Base-by-base conservation (phyloP, 164 flowering plant species). In the Dillenia suffruticosa region DNA sequence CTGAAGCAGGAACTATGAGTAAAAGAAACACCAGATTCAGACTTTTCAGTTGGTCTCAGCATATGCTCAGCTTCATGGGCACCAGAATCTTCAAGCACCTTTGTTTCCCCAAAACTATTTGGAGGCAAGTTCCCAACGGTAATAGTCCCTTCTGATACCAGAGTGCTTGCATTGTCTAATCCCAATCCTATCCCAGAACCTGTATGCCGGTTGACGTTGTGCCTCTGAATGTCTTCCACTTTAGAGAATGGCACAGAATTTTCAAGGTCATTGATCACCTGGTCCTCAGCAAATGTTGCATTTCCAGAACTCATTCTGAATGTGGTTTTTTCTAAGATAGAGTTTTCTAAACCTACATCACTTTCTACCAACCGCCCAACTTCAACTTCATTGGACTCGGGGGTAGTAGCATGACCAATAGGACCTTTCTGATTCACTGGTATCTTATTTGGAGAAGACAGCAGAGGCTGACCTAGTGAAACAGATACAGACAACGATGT, bases 401-500 rank as follows among this genome's bases (percentile, higher is more conserved):
- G 58, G 46, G 26, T 40, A 16, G 49, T 44, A 58, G 49, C 67
- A 15, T 68, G 57, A 46, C 58, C 65, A 45, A 65, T 44, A 47
- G 54, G 56, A 50, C 56, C 66, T 48, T 70, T 67, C 40, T 14
- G 47, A 46, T 68, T 57, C 57, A 44, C 50, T 54, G 61, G 64
- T 13, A n/a, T 50, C 68, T 70, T 69, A 51, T 58, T 73, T 63
- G 69, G 68, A 66, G 78, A 58, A 47, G 75, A 70, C 32, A 58
- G 64, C 62, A 72, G 53, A 44, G 66, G 70, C 26, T 9, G 64
- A 43, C 64, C 59, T 16, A 44, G 54, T 58, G 76, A 69, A 1
- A 64, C 67, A 62, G 78, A 74, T 56, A 65, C 44, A 59, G 81
- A 72, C 65, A 70, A 51, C 9, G 79, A 72, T 55, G 69, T 67